Evolutionary conservation across 2,329 filamentous ascomycete species (phyloP).

Genomic region (Epichloe sibirici): DNA sequence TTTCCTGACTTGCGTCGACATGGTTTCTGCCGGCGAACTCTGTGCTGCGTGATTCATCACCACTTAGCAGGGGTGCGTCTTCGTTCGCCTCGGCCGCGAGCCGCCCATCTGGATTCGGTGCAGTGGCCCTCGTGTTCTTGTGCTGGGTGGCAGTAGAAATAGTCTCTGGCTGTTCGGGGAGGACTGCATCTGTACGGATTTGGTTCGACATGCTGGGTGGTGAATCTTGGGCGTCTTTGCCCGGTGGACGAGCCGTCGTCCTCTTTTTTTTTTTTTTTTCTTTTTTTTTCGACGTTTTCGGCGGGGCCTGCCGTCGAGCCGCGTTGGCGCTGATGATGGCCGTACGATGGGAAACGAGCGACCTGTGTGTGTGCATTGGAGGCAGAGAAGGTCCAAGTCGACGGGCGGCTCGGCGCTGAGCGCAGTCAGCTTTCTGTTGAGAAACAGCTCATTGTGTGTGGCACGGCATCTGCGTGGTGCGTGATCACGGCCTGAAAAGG

Average conservation of each 20-base stretch:
- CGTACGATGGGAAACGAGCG: background rate
- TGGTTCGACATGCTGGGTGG: background rate
- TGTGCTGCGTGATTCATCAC: background rate
- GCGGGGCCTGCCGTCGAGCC: background rate
- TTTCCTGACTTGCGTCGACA: conserved; percentile 35
- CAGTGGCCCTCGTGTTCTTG: background rate
- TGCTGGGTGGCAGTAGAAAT: background rate
- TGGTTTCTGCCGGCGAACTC: background rate
- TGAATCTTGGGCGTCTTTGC: background rate
- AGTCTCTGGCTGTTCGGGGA: background rate
- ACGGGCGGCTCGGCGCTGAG: background rate
- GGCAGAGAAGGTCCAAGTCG: background rate
- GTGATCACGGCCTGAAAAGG: too few relatives aligned
- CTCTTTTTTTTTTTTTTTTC: too few relatives aligned
- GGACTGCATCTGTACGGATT: background rate
- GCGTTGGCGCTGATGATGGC: background rate
- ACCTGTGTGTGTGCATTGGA: background rate
- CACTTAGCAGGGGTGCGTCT: conserved; percentile 19
- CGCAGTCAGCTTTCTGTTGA: background rate
- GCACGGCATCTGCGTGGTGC: background rate
- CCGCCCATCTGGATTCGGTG: background rate
- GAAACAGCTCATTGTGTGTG: background rate
- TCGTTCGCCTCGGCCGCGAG: conserved; percentile 12
- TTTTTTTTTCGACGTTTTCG: background rate
- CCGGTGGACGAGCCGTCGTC: background rate